Evolutionary conservation across 495 filamentous ascomycete species (phyloP).

Genomic region (Penicillium mononematosum): DNA sequence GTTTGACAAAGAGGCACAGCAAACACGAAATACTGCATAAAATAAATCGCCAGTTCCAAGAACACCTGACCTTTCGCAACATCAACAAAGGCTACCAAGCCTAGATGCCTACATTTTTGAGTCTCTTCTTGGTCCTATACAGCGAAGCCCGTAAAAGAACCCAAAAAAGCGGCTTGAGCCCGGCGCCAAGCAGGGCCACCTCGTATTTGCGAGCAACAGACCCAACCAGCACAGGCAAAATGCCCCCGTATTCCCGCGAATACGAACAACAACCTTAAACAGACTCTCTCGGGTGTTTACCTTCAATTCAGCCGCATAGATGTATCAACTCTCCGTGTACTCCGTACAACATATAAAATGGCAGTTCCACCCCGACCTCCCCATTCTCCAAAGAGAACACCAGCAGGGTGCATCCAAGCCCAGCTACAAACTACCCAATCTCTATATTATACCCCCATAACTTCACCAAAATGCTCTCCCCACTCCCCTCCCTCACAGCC

Average conservation of each 20-base stretch:
- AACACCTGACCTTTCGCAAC: no score
- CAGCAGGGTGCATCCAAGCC: not conserved
- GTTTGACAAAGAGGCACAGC: no score
- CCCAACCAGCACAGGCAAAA: slow-evolving; percentile 4
- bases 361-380: not conserved
- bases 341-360: no score
- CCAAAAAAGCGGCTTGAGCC: slow-evolving; percentile 17
- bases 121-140: not conserved
- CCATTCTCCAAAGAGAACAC: not conserved
- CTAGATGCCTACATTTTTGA: not conserved
- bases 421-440: not conserved
- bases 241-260: not conserved
- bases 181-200: slow-evolving; percentile 17
- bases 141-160: not conserved
- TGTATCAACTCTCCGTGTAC: not conserved
- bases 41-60: no score
- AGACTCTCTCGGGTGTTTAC: not conserved
- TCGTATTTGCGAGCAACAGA: slow-evolving; percentile 19
- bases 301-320: not conserved
- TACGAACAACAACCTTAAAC: slow-evolving; percentile 10
- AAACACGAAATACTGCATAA: no score
- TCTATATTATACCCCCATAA: not conserved
- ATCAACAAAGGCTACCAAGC: not conserved
- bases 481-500: not conserved
- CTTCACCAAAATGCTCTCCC: not conserved